phyloP scores from a whole-genome alignment of 2,329 filamentous ascomycete species.

The Alternaria sp. region DNA sequence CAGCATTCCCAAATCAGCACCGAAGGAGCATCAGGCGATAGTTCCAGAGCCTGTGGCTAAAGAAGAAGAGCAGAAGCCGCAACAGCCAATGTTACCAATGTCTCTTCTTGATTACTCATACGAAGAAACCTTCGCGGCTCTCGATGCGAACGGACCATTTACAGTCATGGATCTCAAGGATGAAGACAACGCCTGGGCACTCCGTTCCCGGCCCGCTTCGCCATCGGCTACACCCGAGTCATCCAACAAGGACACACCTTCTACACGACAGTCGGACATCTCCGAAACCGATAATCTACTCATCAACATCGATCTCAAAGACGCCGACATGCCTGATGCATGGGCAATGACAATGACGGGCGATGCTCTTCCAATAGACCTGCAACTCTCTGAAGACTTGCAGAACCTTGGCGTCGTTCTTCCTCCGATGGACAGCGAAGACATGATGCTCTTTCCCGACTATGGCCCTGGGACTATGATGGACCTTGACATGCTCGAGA shows the following conservation, averaged over 20 bases:
- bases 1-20: constrained; percentile 35
- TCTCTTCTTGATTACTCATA: constrained; percentile 46
- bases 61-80: constrained; percentile 29
- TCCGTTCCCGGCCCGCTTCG: constrained; percentile 45
- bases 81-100: constrained; percentile 37
- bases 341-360: constrained; percentile 42
- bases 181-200: constrained; percentile 46
- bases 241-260: constrained; percentile 49
- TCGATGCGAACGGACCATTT: constrained; percentile 45
- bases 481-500: constrained; percentile 47
- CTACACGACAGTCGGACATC: constrained; percentile 54
- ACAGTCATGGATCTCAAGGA: constrained; percentile 48
- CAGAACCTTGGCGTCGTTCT: constrained; percentile 43
- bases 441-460: constrained; percentile 47
- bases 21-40: constrained; percentile 36
- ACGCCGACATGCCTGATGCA: constrained; percentile 45
- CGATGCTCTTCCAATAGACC: constrained; percentile 42
- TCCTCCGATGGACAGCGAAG: constrained; percentile 47
- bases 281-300: constrained; percentile 54
- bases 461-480: constrained; percentile 40
- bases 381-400: constrained; percentile 45
- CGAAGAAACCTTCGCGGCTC: constrained; percentile 45
- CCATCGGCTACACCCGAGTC: constrained; percentile 48
- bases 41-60: constrained; percentile 30
- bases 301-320: constrained; percentile 52